These are phyloP conservation scores for Phylloporus arenicola DNA, from an alignment of 768 basidiomycete species.

Conservation along the genomic window DNA sequence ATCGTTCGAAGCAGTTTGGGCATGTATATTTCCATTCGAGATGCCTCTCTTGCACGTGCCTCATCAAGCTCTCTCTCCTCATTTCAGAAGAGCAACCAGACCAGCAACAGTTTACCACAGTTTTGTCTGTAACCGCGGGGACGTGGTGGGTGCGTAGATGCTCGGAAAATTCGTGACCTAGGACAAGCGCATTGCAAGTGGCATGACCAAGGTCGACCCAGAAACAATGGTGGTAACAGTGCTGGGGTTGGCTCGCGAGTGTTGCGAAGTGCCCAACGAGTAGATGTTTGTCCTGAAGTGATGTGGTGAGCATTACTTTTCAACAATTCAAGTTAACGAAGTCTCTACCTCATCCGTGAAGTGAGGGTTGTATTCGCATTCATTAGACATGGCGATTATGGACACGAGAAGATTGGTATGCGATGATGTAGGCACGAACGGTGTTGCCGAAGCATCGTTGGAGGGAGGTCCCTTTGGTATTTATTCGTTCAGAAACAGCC, in stretches of 20 bases:
- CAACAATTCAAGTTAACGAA: background rate
- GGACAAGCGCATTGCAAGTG: conserved; percentile 8
- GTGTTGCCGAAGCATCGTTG: conserved; percentile 5
- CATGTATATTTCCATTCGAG: conserved; percentile 15
- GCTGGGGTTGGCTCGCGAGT: background rate
- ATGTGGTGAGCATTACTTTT: conserved; percentile 1
- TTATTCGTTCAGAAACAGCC: conserved; percentile 10
- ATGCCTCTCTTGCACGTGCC: conserved; percentile 26
- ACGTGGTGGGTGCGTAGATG: conserved; percentile 21
- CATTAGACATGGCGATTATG: conserved; percentile 2
- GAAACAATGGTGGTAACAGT: conserved; percentile 10
- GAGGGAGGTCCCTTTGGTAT: conserved; percentile 10
- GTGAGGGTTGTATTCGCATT: background rate
- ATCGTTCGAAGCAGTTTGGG: conserved; percentile 15
- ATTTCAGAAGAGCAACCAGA: conserved; percentile 11
- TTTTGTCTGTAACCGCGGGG: conserved; percentile 13
- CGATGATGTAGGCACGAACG: conserved; percentile 1
- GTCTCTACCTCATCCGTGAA: conserved; percentile 12
- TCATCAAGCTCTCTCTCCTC: conserved; percentile 26
- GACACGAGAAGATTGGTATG: background rate
- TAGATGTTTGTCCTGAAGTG: conserved; percentile 2
- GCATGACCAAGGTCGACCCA: conserved; percentile 1
- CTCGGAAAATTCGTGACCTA: conserved; percentile 8
- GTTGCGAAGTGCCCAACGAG: background rate
- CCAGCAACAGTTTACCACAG: conserved; percentile 15